Evolutionary conservation across 1,139 yeast species (phyloP), one percentile per base, ranked within the genome.

Genomic region (Candida albicans): DNA sequence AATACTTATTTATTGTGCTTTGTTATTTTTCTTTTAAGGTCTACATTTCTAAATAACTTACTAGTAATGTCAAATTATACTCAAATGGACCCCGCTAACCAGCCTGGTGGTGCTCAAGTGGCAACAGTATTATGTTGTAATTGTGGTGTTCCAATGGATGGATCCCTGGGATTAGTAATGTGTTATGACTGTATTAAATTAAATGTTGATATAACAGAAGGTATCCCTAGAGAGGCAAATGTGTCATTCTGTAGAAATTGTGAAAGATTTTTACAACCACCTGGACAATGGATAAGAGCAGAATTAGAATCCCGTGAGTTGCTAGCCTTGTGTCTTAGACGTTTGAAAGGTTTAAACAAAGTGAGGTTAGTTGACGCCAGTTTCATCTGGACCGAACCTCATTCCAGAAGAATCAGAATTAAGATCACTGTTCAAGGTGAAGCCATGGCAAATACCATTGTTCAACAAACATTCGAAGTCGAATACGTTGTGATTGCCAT

Each of bases 81-180:
- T 12, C 78, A 71, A 47, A 61, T 79, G 43, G 61, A 58, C 13
- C 50, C 48, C 29, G 12, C 26, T 30, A 62, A 59, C 38, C 54
- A 55, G 26, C 65, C 59, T 27, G 58, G 55, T 13, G 33, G 28
- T 12, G 65, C 57, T 26, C 58, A 54, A 48, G 58, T 48, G 24
- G 96, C 97, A 24, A 93, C 98, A 1, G 95, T 95, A 49, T 79
- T 93, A 49, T 93, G 99, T 75, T 90, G 96, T 69, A 89, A 88
- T 84, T 93, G 99, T 84, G 98, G 99, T 67, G 88, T 87, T 46
- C 97, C 99, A 40, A 88, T 95, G 81, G 98, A 93, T 62, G 98
- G 98, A 37, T 87, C 96, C 28, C 75, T 81, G 27, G 98, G 99
- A 27, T 73, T 91, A 51, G 96, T 90, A 27, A 90, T 93, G 96